Conservation (phyloP, 2,329 filamentous ascomycete genomes). For the Ceratocystis huliohia region DNA sequence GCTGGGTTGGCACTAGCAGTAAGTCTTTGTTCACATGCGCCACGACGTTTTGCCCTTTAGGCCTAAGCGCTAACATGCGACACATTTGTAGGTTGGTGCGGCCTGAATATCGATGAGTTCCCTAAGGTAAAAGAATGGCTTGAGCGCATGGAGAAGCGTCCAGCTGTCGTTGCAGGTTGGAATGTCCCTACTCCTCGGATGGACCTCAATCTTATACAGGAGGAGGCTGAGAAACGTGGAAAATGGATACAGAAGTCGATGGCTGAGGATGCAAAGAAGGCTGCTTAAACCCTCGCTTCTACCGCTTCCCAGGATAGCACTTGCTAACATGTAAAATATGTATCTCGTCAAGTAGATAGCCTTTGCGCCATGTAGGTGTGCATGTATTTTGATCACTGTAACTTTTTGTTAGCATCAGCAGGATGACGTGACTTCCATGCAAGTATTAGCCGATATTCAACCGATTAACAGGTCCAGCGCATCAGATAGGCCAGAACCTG, state of each 20-base stretch:
- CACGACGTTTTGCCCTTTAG: slow-evolving; percentile 17
- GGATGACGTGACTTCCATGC: neutral
- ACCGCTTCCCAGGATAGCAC: neutral
- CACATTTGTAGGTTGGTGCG: slow-evolving; percentile 29
- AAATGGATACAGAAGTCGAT: slow-evolving; percentile 58
- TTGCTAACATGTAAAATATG: neutral
- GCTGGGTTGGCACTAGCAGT: slow-evolving; percentile 54
- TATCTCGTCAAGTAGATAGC: too few species aligned
- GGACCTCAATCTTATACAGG: slow-evolving; percentile 33
- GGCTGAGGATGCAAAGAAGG: slow-evolving; percentile 50
- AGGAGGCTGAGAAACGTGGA: slow-evolving; percentile 40
- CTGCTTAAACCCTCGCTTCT: neutral
- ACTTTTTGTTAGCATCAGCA: neutral
- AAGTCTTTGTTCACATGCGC: slow-evolving; percentile 24
- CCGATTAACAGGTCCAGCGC: neutral
- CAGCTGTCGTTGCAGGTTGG: slow-evolving; percentile 61
- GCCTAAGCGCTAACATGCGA: neutral
- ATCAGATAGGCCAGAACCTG: neutral
- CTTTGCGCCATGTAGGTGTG: neutral
- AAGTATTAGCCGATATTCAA: neutral
- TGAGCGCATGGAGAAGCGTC: slow-evolving; percentile 53
- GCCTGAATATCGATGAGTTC: slow-evolving; percentile 56
- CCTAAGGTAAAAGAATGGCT: slow-evolving; percentile 67
- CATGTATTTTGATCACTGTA: neutral
- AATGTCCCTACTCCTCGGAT: slow-evolving; percentile 57